Evolutionary conservation across 805 yeast genomes (phyloP).

Genomic region (Saccharomycopsis sp.): DNA sequence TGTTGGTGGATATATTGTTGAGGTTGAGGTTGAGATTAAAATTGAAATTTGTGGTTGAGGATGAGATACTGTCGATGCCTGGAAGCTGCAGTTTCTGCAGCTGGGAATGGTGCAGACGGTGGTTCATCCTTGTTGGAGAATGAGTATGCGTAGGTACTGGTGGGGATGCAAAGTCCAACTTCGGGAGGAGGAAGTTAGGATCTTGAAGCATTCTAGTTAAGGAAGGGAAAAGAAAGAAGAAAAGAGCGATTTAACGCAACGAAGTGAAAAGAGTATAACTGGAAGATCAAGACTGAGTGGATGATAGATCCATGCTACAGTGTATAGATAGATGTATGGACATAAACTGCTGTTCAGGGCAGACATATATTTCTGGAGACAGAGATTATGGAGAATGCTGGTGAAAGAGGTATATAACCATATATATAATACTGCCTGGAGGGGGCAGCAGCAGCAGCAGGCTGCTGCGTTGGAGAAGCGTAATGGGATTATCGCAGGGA

Average conservation of each 20-base stretch:
- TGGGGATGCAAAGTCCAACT: neutral
- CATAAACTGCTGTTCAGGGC: neutral
- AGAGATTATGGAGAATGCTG: neutral
- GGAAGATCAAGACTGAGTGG: neutral
- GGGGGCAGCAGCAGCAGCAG: neutral
- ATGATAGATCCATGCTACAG: neutral
- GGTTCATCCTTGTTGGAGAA: neutral
- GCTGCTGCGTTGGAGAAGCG: neutral
- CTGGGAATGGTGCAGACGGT: neutral
- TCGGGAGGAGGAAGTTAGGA: neutral
- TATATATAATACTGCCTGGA: neutral
- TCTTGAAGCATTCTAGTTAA: neutral
- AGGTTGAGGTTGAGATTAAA: neutral
- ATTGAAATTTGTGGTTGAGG: neutral
- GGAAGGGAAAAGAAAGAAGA: neutral
- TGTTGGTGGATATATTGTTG: neutral
- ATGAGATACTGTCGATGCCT: no score
- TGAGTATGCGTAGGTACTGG: neutral
- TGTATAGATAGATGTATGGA: neutral
- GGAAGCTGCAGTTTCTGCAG: no score
- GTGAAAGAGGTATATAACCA: neutral
- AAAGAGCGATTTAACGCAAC: neutral
- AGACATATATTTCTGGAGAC: no score
- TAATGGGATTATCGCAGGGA: neutral
- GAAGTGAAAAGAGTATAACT: neutral